Conservation (phyloP, 371 early-diverging fungal species). For the Rozella allomycis region DNA sequence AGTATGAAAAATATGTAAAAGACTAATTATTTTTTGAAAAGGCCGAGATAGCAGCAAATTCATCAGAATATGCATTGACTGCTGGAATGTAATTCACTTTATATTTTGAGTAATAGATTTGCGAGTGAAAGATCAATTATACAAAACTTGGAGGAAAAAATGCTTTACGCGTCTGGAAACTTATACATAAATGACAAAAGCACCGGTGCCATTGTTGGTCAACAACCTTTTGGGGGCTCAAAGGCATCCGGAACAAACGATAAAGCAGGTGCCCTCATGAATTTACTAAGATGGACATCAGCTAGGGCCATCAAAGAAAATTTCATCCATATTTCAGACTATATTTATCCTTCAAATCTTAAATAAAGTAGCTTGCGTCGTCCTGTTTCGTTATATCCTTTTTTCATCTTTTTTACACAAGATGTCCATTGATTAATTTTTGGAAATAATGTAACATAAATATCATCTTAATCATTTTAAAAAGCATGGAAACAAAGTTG, state of each 20-base stretch:
- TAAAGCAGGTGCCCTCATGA: conserved; percentile 63
- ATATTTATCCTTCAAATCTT: conserved; percentile 68
- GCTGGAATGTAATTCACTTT: conserved; percentile 24
- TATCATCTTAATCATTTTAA: no score
- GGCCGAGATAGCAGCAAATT: conserved; percentile 48
- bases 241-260: conserved; percentile 92
- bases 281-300: conserved; percentile 67
- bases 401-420: no score
- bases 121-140: conserved; percentile 63
- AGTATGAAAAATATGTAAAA: conserved; percentile 35
- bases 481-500: no score
- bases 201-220: conserved; percentile 90
- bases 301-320: conserved; percentile 89
- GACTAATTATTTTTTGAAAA: conserved; percentile 1
- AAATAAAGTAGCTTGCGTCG: not conserved
- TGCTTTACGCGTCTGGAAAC: conserved; percentile 84
- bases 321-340: conserved; percentile 56
- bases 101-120: conserved; percentile 22
- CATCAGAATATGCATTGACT: conserved; percentile 73
- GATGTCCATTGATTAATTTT: no score
- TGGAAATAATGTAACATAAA: no score
- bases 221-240: conserved; percentile 92
- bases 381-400: no score
- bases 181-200: conserved; percentile 96
- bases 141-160: conserved; percentile 40